phyloP scores from a whole-genome alignment of 83 land plant genomes.

The Picea mariana region DNA sequence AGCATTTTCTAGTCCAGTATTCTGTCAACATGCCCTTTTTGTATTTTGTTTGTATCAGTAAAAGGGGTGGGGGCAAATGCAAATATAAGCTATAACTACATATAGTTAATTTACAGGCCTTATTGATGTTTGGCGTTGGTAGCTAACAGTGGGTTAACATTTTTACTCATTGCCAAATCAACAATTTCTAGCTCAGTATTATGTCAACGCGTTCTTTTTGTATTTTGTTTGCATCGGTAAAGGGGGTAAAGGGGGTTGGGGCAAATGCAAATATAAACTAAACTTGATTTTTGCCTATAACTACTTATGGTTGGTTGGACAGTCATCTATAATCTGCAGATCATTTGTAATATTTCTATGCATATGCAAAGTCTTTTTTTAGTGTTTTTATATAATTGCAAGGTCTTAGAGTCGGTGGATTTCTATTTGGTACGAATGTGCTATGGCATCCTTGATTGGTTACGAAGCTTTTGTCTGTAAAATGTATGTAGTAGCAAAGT shows the following conservation, averaged over 20 bases:
- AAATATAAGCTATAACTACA: neutral
- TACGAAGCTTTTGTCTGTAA: no score
- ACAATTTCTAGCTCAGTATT: neutral
- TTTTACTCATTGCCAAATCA: neutral
- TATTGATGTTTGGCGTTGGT: neutral
- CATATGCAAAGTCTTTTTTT: no score
- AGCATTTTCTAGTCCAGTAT: neutral
- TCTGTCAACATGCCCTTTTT: neutral
- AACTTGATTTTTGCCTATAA: neutral
- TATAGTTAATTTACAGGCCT: neutral
- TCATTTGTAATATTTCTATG: no score
- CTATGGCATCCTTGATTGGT: neutral
- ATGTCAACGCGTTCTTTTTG: neutral
- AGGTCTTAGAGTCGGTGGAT: neutral
- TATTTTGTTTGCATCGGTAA: neutral
- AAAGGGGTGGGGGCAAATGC: neutral
- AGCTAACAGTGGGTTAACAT: neutral
- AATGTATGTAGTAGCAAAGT: no score
- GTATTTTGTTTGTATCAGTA: slow-evolving; percentile 7
- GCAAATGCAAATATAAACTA: no score
- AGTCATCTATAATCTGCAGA: no score
- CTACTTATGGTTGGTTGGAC: no score
- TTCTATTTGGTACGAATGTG: neutral
- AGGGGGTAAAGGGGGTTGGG: neutral
- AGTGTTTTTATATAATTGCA: neutral